Evolutionary conservation across 2,329 filamentous ascomycete species (phyloP).

Genomic region (Xylaria sp.): DNA sequence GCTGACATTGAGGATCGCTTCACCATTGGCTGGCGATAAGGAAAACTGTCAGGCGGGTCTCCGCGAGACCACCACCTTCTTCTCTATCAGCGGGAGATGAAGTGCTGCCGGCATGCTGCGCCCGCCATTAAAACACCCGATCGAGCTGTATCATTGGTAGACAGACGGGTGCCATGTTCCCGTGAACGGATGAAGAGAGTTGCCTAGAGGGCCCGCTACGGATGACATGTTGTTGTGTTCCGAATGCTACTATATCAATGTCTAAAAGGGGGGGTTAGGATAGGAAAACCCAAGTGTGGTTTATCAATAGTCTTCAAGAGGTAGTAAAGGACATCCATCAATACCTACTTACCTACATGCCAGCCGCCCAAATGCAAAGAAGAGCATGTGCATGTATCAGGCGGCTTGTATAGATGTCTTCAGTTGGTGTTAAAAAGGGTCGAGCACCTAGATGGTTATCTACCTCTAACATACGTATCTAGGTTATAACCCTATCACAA

Average conservation of each 20-base stretch:
- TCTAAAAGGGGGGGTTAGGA: background rate
- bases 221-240: background rate
- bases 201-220: background rate
- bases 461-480: too few species aligned
- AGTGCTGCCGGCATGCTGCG: background rate
- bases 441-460: too few species aligned
- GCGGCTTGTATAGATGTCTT: too few species aligned
- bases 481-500: too few species aligned
- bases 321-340: too few species aligned
- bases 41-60: conserved; percentile 14
- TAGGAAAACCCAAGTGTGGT: too few species aligned
- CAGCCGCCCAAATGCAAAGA: too few species aligned
- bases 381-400: too few species aligned
- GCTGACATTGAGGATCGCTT: conserved; percentile 15
- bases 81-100: background rate
- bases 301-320: too few species aligned
- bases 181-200: background rate
- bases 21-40: conserved; percentile 28
- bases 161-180: background rate
- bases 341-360: too few species aligned
- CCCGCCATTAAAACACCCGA: background rate
- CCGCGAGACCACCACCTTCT: background rate
- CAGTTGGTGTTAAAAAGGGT: too few species aligned
- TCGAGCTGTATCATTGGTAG: background rate
- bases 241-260: background rate